Conservation (phyloP, 768 basidiomycete species). For the Macrolepiota fuliginosa region DNA sequence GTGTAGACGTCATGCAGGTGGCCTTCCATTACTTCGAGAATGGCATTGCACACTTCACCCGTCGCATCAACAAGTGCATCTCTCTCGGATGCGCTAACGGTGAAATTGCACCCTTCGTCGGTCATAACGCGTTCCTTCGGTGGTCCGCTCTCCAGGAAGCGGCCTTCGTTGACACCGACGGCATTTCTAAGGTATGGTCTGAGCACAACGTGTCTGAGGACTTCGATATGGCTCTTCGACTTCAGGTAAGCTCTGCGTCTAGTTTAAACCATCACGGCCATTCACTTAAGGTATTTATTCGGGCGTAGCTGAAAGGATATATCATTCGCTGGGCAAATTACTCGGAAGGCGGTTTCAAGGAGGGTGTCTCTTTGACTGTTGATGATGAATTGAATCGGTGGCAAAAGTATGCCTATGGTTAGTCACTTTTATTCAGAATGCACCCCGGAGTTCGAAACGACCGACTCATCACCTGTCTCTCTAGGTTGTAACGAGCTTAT, state of each 20-base stretch:
- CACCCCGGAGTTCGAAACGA: neutral
- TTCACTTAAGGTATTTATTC: neutral
- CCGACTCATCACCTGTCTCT: neutral
- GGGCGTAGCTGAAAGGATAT: constrained; percentile 54
- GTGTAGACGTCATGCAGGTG: constrained; percentile 82
- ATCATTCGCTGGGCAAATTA: constrained; percentile 87
- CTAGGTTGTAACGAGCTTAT: constrained; percentile 76
- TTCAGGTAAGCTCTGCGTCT: constrained; percentile 36
- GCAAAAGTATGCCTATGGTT: constrained; percentile 86
- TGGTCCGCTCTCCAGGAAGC: constrained; percentile 91
- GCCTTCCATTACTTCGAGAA: constrained; percentile 90
- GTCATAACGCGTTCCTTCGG: constrained; percentile 86
- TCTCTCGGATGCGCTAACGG: constrained; percentile 80
- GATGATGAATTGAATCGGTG: constrained; percentile 91
- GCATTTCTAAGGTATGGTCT: constrained; percentile 74
- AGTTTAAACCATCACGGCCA: neutral
- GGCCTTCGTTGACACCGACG: constrained; percentile 63
- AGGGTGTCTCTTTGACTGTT: constrained; percentile 85
- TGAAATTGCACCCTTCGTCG: constrained; percentile 81
- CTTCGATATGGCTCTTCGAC: constrained; percentile 75
- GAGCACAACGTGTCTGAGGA: constrained; percentile 83
- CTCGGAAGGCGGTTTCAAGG: constrained; percentile 82
- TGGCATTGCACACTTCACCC: constrained; percentile 85
- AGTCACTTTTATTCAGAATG: constrained; percentile 1
- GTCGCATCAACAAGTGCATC: constrained; percentile 81